A percentile compares a stretch with the other conserved stretches of the same genome.
These are phyloP conservation scores for Saccharum officinarum DNA, from an alignment of 176 grass and related monocot genomes.

Conservation along the genomic window DNA sequence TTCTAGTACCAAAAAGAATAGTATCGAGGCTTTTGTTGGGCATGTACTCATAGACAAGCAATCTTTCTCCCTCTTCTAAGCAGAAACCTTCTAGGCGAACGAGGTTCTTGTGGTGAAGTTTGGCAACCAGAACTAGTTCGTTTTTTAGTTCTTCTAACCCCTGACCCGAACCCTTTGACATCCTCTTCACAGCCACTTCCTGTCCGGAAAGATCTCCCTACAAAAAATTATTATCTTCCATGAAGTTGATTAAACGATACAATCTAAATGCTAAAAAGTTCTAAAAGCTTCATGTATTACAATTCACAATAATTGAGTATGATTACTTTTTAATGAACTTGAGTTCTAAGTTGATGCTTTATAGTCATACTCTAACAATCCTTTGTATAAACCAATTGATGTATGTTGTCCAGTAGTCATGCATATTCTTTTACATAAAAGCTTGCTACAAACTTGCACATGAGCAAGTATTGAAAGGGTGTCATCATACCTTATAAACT, in stretches of 20 bases:
- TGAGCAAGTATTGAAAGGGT: neutral
- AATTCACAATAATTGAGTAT: neutral
- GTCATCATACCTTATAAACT: slow-evolving; percentile 41
- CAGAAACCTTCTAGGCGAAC: slow-evolving; percentile 34
- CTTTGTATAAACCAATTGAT: neutral
- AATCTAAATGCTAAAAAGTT: neutral
- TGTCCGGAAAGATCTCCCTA: slow-evolving; percentile 13
- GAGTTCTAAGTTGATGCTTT: neutral
- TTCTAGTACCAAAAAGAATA: slow-evolving; percentile 27
- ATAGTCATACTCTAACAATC: neutral
- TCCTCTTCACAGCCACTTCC: slow-evolving; percentile 47
- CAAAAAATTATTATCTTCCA: neutral
- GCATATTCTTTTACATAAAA: neutral
- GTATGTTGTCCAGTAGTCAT: neutral
- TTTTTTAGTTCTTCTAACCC: slow-evolving; percentile 42
- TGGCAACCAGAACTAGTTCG: slow-evolving; percentile 39
- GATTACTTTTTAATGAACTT: neutral
- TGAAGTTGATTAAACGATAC: neutral
- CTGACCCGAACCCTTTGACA: slow-evolving; percentile 28
- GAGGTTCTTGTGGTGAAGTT: slow-evolving; percentile 48
- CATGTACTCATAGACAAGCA: slow-evolving; percentile 45
- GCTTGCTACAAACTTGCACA: neutral
- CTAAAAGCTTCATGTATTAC: neutral
- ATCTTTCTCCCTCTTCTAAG: slow-evolving; percentile 29
- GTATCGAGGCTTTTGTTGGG: slow-evolving; percentile 39